Percentiles rank a stretch among this genome's conserved stretches.
These are phyloP conservation scores for Acanthamoeba lenticulata DNA, from an alignment of 208 protist species.

Conservation along the genomic window DNA sequence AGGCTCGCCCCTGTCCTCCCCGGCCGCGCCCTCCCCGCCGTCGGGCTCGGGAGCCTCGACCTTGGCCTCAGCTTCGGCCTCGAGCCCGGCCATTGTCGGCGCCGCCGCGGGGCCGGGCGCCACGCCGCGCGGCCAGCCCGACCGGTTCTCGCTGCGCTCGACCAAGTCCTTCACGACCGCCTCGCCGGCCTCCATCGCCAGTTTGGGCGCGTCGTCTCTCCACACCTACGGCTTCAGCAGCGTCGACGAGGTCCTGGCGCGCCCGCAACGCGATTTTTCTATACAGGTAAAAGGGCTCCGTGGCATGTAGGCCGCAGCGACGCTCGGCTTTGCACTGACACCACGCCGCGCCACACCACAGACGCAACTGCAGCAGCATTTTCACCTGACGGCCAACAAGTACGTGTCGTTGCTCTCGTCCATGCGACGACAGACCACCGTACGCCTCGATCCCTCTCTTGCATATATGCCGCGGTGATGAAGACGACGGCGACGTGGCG, in stretches of 20 bases:
- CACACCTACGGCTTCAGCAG: background rate
- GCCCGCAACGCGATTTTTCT: background rate
- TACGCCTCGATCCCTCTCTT: background rate
- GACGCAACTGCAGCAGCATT: constrained; percentile 2
- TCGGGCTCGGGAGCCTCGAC: background rate
- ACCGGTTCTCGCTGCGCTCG: background rate
- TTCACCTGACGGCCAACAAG: background rate
- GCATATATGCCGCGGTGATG: background rate
- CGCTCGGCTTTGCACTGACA: too few relatives aligned
- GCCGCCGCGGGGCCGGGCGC: too few relatives aligned
- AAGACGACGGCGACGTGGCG: background rate
- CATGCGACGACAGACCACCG: background rate
- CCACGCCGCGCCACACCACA: background rate
- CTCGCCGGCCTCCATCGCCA: background rate
- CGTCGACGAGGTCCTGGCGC: background rate
- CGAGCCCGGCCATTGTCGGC: too few relatives aligned
- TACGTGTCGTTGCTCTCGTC: background rate
- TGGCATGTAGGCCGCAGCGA: background rate
- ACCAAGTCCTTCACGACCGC: background rate
- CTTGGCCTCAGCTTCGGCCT: background rate
- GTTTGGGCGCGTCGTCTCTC: background rate
- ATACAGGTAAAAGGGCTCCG: background rate
- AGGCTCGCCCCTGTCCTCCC: background rate
- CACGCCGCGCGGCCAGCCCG: too few relatives aligned
- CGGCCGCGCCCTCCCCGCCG: background rate